Evolutionary conservation across 148 eudicot species (phyloP), one percentile per base, ranked within the genome.

Genomic region (Chenopodium album): DNA sequence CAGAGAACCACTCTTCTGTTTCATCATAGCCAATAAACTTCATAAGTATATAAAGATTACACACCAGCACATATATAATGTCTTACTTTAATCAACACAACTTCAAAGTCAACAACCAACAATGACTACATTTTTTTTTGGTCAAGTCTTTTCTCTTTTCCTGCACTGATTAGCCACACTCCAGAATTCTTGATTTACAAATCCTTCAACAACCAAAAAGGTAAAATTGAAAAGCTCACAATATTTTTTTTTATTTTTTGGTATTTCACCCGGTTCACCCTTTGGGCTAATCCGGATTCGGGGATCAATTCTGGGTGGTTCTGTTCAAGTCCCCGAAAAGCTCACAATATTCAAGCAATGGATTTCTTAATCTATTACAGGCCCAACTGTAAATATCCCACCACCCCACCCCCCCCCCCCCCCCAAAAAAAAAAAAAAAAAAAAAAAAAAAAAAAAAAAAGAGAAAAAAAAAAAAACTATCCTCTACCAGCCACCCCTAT

Each of bases 1-100:
- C 88, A 26, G 94, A 82, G 89, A 94, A 94, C 95, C 98, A 92
- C 82, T 62, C 81, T 81, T 89, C 99, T 92, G 89, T 71, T 48
- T 83, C 65, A 69, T 46, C 68, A 64, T 23, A 84, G 19, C 34
- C 48, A 64, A 71, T 37, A 37, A 59, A 80, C 37, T 63, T 63
- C 68, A 76, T 80, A 50, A 31, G 74, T 17, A n/a, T 6, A 41
- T 41, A 41, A 41, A 41, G 44, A 41, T 6, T 41, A 41, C 44
- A 6, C 23, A 52, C 12, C 56, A 52, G 16, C 17, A 52, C 56
- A 52, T 14, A 52, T 59, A 59, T 6, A 62, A 3, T 20, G 22
- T 23, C 26, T 59, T 59, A 59, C 63, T 12, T 11, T 12, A 14
- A 59, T 50, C 19, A 59, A 59, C 63, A 14, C n/a, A 59, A 0